A percentile compares a stretch with the other conserved stretches of the same genome.
phyloP scores from a whole-genome alignment of 176 grass and related monocot species.

The Juncus inflexus region DNA sequence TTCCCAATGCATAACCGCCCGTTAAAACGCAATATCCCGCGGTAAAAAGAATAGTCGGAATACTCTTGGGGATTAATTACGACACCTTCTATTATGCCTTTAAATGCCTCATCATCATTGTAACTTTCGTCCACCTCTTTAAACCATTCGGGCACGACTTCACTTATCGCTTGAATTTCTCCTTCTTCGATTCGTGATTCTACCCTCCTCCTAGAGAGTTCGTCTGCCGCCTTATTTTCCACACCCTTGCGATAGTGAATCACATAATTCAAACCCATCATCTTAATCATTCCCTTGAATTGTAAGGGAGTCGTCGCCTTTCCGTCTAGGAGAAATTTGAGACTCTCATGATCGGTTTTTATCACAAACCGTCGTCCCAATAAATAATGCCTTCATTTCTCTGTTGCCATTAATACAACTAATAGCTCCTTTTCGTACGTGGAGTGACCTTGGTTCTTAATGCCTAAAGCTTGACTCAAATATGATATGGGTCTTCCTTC shows the following conservation, averaged over 20 bases:
- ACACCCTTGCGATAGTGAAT: neutral
- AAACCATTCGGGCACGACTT: neutral
- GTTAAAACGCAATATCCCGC: neutral
- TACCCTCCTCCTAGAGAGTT: neutral
- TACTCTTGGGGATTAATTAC: neutral
- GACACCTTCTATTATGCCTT: neutral
- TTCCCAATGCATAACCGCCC: neutral
- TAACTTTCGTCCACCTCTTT: neutral
- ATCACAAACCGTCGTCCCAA: neutral
- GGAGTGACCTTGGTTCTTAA: too few relatives aligned
- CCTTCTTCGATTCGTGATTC: neutral
- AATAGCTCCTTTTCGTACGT: slow-evolving; percentile 3
- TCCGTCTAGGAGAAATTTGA: neutral
- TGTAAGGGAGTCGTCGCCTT: neutral
- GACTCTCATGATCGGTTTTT: neutral
- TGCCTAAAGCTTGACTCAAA: neutral
- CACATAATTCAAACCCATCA: neutral
- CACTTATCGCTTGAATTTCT: neutral
- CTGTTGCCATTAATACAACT: neutral
- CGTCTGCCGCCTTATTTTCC: neutral
- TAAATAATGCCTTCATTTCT: neutral
- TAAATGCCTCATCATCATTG: neutral
- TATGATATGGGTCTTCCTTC: neutral
- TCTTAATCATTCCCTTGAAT: neutral
- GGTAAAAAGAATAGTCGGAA: neutral